A percentile compares a stretch with the other conserved stretches of the same genome.
Evolutionary conservation across 1,139 yeast species (phyloP).

Genomic region (Yamadazyma oceani): DNA sequence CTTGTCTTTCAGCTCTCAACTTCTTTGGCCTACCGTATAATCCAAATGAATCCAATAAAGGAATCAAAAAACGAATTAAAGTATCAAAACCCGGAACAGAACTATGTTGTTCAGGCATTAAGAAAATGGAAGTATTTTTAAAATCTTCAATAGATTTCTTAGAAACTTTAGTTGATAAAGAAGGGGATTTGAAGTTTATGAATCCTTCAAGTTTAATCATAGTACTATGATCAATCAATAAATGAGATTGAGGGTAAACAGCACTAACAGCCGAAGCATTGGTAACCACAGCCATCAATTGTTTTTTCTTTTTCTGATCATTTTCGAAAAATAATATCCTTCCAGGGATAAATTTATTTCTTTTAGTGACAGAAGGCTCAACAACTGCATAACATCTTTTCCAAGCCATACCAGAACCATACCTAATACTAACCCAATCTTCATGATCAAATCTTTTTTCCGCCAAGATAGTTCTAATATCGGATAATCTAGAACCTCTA

Average conservation of each 20-base stretch:
- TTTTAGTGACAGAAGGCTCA: slow-evolving; percentile 59
- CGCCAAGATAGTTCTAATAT: slow-evolving; percentile 78
- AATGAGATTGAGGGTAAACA: slow-evolving; percentile 83
- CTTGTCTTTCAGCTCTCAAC: slow-evolving; percentile 84
- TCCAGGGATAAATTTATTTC: slow-evolving; percentile 51
- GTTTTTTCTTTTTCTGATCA: slow-evolving; percentile 69
- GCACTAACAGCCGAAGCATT: slow-evolving; percentile 80
- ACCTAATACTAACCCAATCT: slow-evolving; percentile 92
- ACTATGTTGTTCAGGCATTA: slow-evolving; percentile 94
- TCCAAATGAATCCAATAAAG: slow-evolving; percentile 81
- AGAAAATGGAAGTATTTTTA: slow-evolving; percentile 77
- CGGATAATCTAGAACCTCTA: slow-evolving; percentile 82
- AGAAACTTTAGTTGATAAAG: slow-evolving; percentile 32
- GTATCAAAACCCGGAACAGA: slow-evolving; percentile 96
- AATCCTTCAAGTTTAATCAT: slow-evolving; percentile 86
- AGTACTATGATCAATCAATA: slow-evolving; percentile 81
- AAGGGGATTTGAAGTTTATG: slow-evolving; percentile 58
- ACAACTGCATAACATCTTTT: slow-evolving; percentile 91
- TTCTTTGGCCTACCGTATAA: slow-evolving; percentile 90
- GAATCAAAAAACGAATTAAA: slow-evolving; percentile 80
- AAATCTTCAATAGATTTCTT: slow-evolving; percentile 53
- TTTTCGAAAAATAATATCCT: slow-evolving; percentile 63
- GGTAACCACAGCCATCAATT: slow-evolving; percentile 76
- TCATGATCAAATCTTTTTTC: slow-evolving; percentile 86
- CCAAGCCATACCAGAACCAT: slow-evolving; percentile 99